A percentile compares a stretch with the other conserved stretches of the same genome.
phyloP scores from a whole-genome alignment of 495 filamentous ascomycete species.

The Penicillium goetzii region DNA sequence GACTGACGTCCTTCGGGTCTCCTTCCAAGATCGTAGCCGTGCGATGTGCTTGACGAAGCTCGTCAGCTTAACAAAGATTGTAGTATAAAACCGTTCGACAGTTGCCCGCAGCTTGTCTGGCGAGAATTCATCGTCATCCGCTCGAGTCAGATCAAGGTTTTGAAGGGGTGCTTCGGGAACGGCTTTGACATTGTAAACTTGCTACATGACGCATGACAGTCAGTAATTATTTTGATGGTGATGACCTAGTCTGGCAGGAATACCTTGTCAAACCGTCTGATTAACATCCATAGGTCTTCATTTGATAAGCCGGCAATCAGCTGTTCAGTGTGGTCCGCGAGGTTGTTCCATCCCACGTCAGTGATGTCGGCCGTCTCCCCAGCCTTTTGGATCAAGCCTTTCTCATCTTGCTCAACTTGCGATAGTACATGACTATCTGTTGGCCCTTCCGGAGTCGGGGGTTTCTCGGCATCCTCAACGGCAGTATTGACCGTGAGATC shows the following conservation, averaged over 20 bases:
- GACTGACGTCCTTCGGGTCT: slow-evolving; percentile 66
- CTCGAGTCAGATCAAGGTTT: slow-evolving; percentile 79
- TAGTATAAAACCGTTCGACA: slow-evolving; percentile 82
- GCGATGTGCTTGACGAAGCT: slow-evolving; percentile 72
- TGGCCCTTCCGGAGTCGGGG: slow-evolving; percentile 27
- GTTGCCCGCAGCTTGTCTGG: slow-evolving; percentile 82
- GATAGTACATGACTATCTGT: slow-evolving; percentile 56
- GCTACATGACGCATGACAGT: slow-evolving; percentile 48
- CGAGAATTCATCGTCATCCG: slow-evolving; percentile 82
- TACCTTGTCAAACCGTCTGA: slow-evolving; percentile 43
- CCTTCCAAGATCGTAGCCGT: slow-evolving; percentile 79
- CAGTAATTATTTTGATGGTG: not conserved
- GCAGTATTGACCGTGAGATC: not conserved
- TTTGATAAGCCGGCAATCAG: slow-evolving; percentile 74
- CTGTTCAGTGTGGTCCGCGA: slow-evolving; percentile 60
- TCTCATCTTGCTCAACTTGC: slow-evolving; percentile 48
- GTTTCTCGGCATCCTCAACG: not conserved
- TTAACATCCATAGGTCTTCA: slow-evolving; percentile 77
- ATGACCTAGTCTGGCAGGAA: no score
- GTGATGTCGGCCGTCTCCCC: slow-evolving; percentile 54
- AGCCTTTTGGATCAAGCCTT: slow-evolving; percentile 51
- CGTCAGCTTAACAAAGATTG: slow-evolving; percentile 69
- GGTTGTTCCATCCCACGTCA: slow-evolving; percentile 76
- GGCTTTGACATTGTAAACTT: slow-evolving; percentile 87
- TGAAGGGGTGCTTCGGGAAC: slow-evolving; percentile 55